Percentiles rank a stretch among this genome's conserved stretches.
phyloP scores from a whole-genome alignment of 169 alveolate genomes.

The Cryptosporidium xiaoi region DNA sequence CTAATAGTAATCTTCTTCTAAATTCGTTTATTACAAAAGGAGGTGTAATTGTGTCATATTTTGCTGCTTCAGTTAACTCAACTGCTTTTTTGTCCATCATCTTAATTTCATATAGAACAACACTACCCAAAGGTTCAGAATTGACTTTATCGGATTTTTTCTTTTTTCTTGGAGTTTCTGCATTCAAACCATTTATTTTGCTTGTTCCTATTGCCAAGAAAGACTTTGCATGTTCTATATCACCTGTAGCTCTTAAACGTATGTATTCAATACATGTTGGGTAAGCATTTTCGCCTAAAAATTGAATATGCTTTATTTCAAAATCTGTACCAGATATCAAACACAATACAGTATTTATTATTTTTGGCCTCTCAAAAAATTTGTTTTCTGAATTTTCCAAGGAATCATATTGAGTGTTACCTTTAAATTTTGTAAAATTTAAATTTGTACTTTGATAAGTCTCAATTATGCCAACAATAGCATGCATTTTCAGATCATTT shows the following conservation, averaged over 20 bases:
- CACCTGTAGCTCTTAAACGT: slow-evolving; percentile 6
- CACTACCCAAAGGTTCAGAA: neutral
- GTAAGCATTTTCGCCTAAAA: slow-evolving; percentile 10
- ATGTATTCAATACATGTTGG: slow-evolving; percentile 70
- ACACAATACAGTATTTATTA: slow-evolving; percentile 25
- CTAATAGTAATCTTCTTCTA: slow-evolving; percentile 5
- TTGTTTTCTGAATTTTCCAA: neutral
- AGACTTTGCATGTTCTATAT: slow-evolving; percentile 7
- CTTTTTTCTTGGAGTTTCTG: neutral
- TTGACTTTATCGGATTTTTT: neutral
- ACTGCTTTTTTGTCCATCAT: neutral
- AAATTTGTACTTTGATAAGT: neutral
- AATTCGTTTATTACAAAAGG: slow-evolving; percentile 58
- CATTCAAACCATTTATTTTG: slow-evolving; percentile 7
- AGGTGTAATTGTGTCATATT: slow-evolving; percentile 26
- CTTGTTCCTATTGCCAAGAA: slow-evolving; percentile 55
- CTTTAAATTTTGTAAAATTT: neutral
- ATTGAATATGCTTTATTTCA: slow-evolving; percentile 7
- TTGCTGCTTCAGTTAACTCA: slow-evolving; percentile 10
- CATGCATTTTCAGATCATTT: slow-evolving; percentile 42
- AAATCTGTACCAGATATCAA: slow-evolving; percentile 34
- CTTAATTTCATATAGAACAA: slow-evolving; percentile 2
- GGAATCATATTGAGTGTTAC: neutral
- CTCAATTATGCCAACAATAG: slow-evolving; percentile 41
- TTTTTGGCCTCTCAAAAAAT: neutral